Percentiles rank a stretch among this genome's conserved stretches.
These are phyloP conservation scores for sunflower (Helianthus annuus) DNA, from an alignment of 129 eudicot species.

Conservation along the genomic window HanXRQr2.0-SUNRISE NC_035449.2:52074357-52074856, in stretches of 20 bases:
- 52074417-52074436: too few species aligned
- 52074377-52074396: too few species aligned
- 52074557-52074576: constrained; percentile 17
- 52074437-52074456: too few species aligned
- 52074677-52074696: not conserved
- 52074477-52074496: too few species aligned
- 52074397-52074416: too few species aligned
- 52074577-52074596: constrained; percentile 90
- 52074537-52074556: not conserved
- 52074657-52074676: not conserved
- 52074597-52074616: constrained; percentile 96
- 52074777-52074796: too few species aligned
- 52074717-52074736: not conserved
- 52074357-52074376: too few species aligned
- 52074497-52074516: not conserved
- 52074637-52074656: constrained; percentile 31
- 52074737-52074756: not conserved
- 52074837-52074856: too few species aligned
- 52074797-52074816: too few species aligned
- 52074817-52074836: too few species aligned
- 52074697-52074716: not conserved
- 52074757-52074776: too few species aligned
- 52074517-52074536: not conserved
- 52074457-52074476: too few species aligned
- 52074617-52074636: constrained; percentile 98